Conservation (phyloP, 2,329 filamentous ascomycete species). For the Massarina eburnea region DNA sequence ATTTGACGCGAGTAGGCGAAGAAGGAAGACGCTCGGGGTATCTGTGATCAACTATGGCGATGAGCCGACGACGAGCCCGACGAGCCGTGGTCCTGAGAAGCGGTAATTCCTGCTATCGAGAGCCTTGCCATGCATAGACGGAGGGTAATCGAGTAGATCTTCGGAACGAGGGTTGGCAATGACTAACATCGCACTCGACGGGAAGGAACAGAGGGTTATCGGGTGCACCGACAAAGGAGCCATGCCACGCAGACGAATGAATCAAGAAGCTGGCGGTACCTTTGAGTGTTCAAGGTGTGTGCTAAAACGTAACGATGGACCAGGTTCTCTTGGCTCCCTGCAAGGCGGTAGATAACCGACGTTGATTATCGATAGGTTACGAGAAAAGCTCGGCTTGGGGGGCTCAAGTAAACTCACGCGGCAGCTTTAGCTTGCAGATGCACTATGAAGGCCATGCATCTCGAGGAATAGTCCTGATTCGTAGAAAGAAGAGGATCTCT, state of each 20-base stretch:
- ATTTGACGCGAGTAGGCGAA: too few species aligned
- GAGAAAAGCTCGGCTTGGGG: too few species aligned
- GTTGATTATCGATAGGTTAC: not conserved
- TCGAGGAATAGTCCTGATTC: slow-evolving; percentile 30
- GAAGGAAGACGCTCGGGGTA: not conserved
- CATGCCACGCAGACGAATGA: too few species aligned
- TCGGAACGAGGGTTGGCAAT: not conserved
- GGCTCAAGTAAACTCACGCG: not conserved
- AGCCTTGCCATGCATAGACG: not conserved
- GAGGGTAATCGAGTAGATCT: not conserved
- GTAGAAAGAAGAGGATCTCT: slow-evolving; percentile 11
- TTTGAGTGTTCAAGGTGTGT: too few species aligned
- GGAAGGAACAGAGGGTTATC: too few species aligned
- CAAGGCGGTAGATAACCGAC: not conserved
- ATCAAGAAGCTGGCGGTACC: too few species aligned
- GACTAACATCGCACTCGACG: not conserved
- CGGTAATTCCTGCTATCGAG: not conserved
- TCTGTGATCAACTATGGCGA: not conserved
- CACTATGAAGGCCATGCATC: slow-evolving; percentile 11
- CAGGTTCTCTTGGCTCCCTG: too few species aligned
- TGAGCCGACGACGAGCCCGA: slow-evolving; percentile 1
- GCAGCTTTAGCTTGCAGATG: not conserved
- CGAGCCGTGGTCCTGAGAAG: not conserved
- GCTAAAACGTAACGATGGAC: too few species aligned
- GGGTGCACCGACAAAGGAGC: too few species aligned